Conservation (phyloP, 2,329 filamentous ascomycete genomes). For the Paraphaeosphaeria minitans region DNA sequence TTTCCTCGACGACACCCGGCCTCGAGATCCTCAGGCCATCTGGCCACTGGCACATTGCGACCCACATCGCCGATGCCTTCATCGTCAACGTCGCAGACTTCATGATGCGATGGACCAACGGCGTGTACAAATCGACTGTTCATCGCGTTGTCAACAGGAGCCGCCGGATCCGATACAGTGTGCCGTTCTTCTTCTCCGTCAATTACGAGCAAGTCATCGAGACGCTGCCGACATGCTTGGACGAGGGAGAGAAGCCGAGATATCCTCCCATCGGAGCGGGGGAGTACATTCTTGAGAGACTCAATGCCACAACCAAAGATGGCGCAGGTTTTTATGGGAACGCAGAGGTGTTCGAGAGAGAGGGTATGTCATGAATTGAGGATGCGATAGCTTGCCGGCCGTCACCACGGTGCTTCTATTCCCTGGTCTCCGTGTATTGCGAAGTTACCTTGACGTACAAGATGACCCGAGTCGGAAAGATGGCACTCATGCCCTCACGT, state of each 20-base stretch:
- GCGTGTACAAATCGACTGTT: slow-evolving; percentile 56
- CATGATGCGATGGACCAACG: slow-evolving; percentile 59
- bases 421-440: too few species aligned
- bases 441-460: too few species aligned
- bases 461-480: too few species aligned
- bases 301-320: slow-evolving; percentile 41
- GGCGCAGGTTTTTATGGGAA: slow-evolving; percentile 35
- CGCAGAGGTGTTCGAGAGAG: slow-evolving; percentile 15
- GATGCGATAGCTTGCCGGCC: too few species aligned
- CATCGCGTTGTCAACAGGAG: slow-evolving; percentile 54
- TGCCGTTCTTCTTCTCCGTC: slow-evolving; percentile 56
- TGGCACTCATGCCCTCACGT: too few species aligned
- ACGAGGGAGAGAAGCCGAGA: slow-evolving; percentile 36
- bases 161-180: slow-evolving; percentile 49
- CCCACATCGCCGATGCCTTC: slow-evolving; percentile 50
- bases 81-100: slow-evolving; percentile 61
- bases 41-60: slow-evolving; percentile 38
- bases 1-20: slow-evolving; percentile 34
- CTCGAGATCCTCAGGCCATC: slow-evolving; percentile 43
- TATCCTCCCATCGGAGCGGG: slow-evolving; percentile 47
- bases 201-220: slow-evolving; percentile 50
- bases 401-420: too few species aligned
- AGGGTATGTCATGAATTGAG: not conserved
- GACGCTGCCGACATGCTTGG: slow-evolving; percentile 46
- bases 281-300: slow-evolving; percentile 48